phyloP scores from a whole-genome alignment of 257 asterid genomes.

The Solanum bukasovii region DNA sequence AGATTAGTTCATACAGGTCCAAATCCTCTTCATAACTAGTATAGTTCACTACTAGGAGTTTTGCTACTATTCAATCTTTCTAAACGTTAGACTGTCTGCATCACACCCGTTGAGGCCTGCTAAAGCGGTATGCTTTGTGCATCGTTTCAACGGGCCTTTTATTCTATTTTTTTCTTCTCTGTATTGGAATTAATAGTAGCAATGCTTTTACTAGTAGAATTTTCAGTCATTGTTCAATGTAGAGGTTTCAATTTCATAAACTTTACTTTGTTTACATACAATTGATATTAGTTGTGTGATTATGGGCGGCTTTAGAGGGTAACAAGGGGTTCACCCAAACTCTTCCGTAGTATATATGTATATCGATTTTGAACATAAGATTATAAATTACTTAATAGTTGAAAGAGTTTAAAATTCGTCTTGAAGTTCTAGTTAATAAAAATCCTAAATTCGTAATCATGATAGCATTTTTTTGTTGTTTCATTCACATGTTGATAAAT shows the following conservation, averaged over 20 bases:
- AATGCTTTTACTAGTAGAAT: constrained; percentile 14
- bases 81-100: neutral
- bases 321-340: neutral
- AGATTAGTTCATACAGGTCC: constrained; percentile 76
- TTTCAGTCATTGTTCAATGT: constrained; percentile 15
- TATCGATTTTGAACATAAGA: neutral
- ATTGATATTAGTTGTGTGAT: neutral
- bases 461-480: neutral
- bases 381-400: no score
- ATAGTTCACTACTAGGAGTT: neutral
- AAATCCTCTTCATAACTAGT: constrained; percentile 71
- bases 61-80: constrained; percentile 51
- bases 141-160: neutral
- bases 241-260: neutral
- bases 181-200: constrained; percentile 51
- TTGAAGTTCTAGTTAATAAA: no score
- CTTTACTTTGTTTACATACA: neutral
- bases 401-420: no score
- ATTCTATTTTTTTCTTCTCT: neutral
- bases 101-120: neutral
- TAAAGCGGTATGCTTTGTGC: neutral
- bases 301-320: accelerated
- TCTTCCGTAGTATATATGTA: no score
- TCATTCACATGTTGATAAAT: neutral
- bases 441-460: no score